These are phyloP conservation scores for Neurospora tetrasperma DNA, from an alignment of 495 filamentous ascomycete species.

Conservation along the genomic window DNA sequence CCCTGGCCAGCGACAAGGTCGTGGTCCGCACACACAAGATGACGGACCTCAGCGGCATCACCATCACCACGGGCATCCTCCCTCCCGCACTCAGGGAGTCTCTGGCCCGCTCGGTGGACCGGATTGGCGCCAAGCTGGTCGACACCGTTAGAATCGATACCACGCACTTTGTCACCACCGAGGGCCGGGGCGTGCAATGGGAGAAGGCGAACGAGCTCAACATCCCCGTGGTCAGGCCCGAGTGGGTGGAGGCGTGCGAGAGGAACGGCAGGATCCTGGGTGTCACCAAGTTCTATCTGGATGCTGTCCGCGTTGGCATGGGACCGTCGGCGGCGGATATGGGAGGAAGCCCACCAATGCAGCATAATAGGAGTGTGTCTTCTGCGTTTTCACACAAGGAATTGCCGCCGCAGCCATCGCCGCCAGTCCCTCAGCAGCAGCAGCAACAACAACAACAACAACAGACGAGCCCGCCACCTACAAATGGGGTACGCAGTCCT, in stretches of 20 bases:
- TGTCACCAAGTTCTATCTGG: slow-evolving; percentile 90
- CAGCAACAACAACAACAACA: neutral
- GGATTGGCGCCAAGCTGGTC: slow-evolving; percentile 86
- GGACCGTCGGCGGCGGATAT: slow-evolving; percentile 10
- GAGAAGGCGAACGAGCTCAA: slow-evolving; percentile 97
- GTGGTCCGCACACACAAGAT: slow-evolving; percentile 92
- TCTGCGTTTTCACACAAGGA: slow-evolving; percentile 25
- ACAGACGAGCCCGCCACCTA: neutral
- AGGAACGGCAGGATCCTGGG: slow-evolving; percentile 85
- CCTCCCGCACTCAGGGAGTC: slow-evolving; percentile 64
- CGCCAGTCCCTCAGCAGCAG: slow-evolving; percentile 8
- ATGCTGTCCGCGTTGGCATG: slow-evolving; percentile 45
- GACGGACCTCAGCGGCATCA: slow-evolving; percentile 95
- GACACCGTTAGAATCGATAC: slow-evolving; percentile 93
- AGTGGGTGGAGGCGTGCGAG: slow-evolving; percentile 95
- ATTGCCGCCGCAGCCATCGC: slow-evolving; percentile 23
- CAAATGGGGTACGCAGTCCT: neutral
- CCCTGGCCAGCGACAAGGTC: slow-evolving; percentile 71
- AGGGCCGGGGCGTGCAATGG: slow-evolving; percentile 82
- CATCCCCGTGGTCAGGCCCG: slow-evolving; percentile 93
- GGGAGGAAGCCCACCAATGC: slow-evolving; percentile 17
- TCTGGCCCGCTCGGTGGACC: slow-evolving; percentile 62
- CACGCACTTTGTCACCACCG: slow-evolving; percentile 97
- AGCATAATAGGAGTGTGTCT: slow-evolving; percentile 10
- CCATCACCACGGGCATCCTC: slow-evolving; percentile 83